Percentiles rank a stretch among this genome's conserved stretches.
Evolutionary conservation across 495 filamentous ascomycete genomes (phyloP).

Genomic region (Neurospora sp.): DNA sequence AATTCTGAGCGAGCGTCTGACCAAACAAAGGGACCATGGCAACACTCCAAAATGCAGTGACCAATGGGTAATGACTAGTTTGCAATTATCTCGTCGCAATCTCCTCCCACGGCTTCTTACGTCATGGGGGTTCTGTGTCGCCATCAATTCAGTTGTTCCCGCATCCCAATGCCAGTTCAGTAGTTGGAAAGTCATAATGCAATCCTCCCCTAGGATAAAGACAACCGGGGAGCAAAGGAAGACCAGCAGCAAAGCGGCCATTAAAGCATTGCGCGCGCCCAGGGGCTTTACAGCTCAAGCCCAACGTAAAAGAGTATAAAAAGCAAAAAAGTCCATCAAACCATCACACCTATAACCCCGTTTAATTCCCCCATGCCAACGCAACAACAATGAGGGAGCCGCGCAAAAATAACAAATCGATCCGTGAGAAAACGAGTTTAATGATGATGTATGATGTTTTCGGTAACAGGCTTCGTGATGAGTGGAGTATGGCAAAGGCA

Average conservation of each 20-base stretch:
- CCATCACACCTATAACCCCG: constrained; percentile 11
- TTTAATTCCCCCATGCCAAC: constrained; percentile 2
- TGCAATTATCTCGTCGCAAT: neutral
- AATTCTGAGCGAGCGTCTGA: neutral
- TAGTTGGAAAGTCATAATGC: neutral
- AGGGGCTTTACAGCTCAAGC: constrained; percentile 6
- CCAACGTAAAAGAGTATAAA: constrained; percentile 2
- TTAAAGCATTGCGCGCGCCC: neutral
- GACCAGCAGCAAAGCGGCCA: neutral
- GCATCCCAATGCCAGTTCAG: neutral
- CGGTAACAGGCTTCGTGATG: constrained; percentile 6
- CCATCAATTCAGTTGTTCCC: neutral
- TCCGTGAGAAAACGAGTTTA: constrained; percentile 16
- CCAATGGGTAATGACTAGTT: neutral
- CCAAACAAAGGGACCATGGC: neutral
- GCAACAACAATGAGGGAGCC: constrained; percentile 2
- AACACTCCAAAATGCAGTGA: neutral
- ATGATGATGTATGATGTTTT: constrained; percentile 2
- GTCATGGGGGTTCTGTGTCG: neutral
- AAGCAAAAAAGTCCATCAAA: constrained; percentile 9
- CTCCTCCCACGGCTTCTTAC: neutral
- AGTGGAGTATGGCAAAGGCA: constrained; percentile 10
- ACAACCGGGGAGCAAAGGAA: neutral
- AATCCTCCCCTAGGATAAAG: neutral
- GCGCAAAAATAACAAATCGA: constrained; percentile 5